phyloP scores from a whole-genome alignment of 2,329 filamentous ascomycete species.

The Talaromyces sp. region DNA sequence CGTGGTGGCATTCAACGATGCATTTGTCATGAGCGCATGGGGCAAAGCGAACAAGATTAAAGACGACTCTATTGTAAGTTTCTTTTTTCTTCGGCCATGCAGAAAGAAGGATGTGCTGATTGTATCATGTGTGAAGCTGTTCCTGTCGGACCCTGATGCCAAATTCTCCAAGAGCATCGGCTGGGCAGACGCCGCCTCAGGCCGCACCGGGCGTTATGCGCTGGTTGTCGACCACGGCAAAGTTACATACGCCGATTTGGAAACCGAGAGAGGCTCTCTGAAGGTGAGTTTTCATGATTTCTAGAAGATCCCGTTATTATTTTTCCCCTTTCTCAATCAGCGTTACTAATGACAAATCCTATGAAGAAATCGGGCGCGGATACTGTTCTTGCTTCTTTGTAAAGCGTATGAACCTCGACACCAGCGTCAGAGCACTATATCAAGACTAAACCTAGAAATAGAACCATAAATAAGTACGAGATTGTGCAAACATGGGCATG shows the following conservation, averaged over 20 bases:
- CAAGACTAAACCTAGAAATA: not conserved
- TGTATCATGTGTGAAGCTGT: constrained; percentile 48
- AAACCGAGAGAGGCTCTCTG: constrained; percentile 43
- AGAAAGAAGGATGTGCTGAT: not conserved
- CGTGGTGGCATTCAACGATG: constrained; percentile 78
- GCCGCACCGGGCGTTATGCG: constrained; percentile 73
- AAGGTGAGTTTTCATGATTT: constrained; percentile 27
- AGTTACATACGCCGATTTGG: constrained; percentile 72
- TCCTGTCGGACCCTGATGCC: constrained; percentile 67
- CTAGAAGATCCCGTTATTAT: not conserved
- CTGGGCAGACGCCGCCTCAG: constrained; percentile 61
- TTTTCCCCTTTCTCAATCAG: not conserved
- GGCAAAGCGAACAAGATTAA: constrained; percentile 79
- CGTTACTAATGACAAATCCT: not conserved
- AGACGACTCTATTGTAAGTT: constrained; percentile 60
- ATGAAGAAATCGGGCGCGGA: constrained; percentile 34
- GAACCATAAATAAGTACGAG: not conserved
- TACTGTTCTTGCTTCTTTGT: constrained; percentile 34
- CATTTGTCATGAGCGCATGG: constrained; percentile 84
- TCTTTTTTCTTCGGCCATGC: not conserved
- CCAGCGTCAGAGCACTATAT: not conserved
- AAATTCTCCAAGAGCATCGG: constrained; percentile 73
- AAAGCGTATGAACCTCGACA: constrained; percentile 12
- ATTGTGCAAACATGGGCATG: not conserved
- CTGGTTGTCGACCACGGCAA: constrained; percentile 79